Evolutionary conservation across 495 filamentous ascomycete genomes (phyloP).

Genomic region (Neurospora sp.): DNA sequence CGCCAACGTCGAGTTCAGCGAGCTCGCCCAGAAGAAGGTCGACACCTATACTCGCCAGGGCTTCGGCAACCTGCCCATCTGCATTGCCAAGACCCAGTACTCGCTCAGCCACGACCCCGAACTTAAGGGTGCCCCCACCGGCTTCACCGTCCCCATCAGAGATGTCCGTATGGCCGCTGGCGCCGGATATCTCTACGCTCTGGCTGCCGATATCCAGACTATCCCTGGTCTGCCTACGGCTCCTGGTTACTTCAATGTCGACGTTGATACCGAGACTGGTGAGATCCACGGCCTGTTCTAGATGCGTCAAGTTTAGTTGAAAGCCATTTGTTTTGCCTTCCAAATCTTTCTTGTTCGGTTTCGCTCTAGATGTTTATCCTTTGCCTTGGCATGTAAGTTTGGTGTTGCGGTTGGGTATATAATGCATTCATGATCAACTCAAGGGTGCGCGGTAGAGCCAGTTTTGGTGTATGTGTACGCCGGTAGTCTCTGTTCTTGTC

Average conservation of each 20-base stretch:
- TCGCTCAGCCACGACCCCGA: constrained; percentile 88
- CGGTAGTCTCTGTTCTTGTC: neutral
- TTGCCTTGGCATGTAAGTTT: neutral
- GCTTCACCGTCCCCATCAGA: constrained; percentile 90
- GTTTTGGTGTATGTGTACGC: neutral
- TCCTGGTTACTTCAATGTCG: constrained; percentile 92
- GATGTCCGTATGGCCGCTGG: constrained; percentile 92
- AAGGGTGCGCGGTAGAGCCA: neutral
- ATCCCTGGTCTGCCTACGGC: constrained; percentile 94
- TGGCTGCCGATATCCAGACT: constrained; percentile 96
- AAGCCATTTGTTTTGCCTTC: neutral
- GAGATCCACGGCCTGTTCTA: constrained; percentile 96
- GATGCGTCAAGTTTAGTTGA: constrained; percentile 2
- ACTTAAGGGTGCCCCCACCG: constrained; percentile 91
- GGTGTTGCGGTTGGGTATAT: neutral
- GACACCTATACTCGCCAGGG: constrained; percentile 90
- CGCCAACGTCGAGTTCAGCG: constrained; percentile 81
- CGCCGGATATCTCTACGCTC: constrained; percentile 87
- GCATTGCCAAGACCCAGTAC: constrained; percentile 97
- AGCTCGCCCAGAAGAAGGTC: constrained; percentile 89
- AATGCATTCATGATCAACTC: constrained; percentile 16
- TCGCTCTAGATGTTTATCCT: neutral
- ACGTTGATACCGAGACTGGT: constrained; percentile 85
- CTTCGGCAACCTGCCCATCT: constrained; percentile 86
- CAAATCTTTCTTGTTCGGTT: neutral